These are phyloP conservation scores for Jasminum sambac DNA, from an alignment of 257 asterid genomes.

Conservation along the genomic window DNA sequence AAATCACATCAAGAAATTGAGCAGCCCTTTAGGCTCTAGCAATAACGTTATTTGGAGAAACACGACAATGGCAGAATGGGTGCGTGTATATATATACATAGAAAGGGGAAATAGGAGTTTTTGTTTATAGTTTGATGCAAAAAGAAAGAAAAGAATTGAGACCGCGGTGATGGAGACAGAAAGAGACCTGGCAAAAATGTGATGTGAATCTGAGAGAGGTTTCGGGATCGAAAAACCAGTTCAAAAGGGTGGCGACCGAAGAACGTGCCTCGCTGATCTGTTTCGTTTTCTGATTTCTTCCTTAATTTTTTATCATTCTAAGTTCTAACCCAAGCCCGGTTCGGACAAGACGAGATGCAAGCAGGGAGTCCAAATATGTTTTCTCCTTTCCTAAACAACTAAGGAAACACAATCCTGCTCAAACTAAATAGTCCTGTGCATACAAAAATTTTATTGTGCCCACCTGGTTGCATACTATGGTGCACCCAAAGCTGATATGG, in stretches of 20 bases:
- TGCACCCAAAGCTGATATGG: too few relatives aligned
- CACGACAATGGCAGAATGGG: constrained; percentile 31
- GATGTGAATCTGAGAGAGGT: constrained; percentile 21
- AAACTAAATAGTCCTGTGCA: too few relatives aligned
- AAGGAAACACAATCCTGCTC: too few relatives aligned
- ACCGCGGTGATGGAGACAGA: constrained; percentile 19
- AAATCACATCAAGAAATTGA: constrained; percentile 4
- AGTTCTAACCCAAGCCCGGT: neutral
- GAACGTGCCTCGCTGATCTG: constrained; percentile 64
- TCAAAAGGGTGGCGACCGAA: constrained; percentile 43
- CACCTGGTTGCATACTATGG: too few relatives aligned
- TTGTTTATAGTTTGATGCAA: neutral
- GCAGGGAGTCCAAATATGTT: too few relatives aligned
- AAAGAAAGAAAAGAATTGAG: neutral
- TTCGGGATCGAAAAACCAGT: constrained; percentile 48
- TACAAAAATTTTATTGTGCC: too few relatives aligned
- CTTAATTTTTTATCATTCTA: constrained; percentile 3
- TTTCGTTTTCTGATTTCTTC: constrained; percentile 15
- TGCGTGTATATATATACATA: constrained; percentile 8
- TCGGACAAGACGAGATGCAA: neutral
- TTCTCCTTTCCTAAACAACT: too few relatives aligned
- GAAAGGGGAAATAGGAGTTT: neutral
- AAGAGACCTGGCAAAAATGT: constrained; percentile 32
- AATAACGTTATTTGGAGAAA: constrained; percentile 6
- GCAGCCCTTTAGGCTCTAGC: constrained; percentile 18